Base-by-base conservation (phyloP, 2,329 filamentous ascomycete species). In the Fusarium sp. region DNA sequence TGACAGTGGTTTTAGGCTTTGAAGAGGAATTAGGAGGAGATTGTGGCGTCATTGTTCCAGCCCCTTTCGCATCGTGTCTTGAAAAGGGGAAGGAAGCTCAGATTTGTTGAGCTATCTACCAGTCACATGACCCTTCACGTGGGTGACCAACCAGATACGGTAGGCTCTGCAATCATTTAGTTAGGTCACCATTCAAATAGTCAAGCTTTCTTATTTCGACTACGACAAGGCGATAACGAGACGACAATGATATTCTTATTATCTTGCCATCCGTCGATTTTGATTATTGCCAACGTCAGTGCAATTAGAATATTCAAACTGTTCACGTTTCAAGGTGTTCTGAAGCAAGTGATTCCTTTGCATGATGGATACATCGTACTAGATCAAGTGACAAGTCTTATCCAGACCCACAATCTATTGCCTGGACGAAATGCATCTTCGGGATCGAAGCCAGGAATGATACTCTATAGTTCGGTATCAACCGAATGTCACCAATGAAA, bases 31-130 rank as follows among this genome's bases (percentile, higher is more conserved):
- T 14, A 33, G 14, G 30, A 15, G 6, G 30, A 14, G 30, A 27
- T 23, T 44, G 66, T 69, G 66, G 65, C 66, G 66, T 69, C 66
- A 62, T 65, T 22, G 35, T 56, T 62, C 56, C 10, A 41, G 57
- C 49, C 61, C 57, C 43, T 48, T 39, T 64, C 45, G 30, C 33
- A 23, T 50, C 48, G 39, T 33, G 25, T 50, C 58, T 54, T 35
- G 41, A 47, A 62, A 52, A 52, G 46, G 65, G 62, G 62, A 50
- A 46, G 56, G 53, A 62, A 57, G 19, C 46, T 49, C 44, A 19
- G 44, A 46, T 52, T 59, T 44, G 37, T 19, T 40, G 44, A 52
- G n/a, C 39, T 40, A 4, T 3, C 39, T 35, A 3, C 2, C 10
- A 6, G n/a, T 62, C 65, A 68, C 50, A 47, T 68, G 56, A 68